A percentile compares a stretch with the other conserved stretches of the same genome.
These are phyloP conservation scores for Biscogniauxia mediterranea DNA, from an alignment of 2,329 filamentous ascomycete genomes.

Conservation along the genomic window DNA sequence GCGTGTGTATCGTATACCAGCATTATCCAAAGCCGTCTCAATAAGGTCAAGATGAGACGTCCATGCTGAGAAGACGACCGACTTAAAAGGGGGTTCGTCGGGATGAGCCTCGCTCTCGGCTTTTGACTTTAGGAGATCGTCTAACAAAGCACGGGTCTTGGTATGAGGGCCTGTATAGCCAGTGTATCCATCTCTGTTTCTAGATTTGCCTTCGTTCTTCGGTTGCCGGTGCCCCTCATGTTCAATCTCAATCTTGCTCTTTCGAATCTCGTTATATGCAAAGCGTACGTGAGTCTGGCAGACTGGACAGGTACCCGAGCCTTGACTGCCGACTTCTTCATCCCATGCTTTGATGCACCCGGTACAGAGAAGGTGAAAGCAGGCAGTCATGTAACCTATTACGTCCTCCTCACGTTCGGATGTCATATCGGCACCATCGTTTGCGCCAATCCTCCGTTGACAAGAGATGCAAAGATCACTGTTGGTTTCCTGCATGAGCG, in stretches of 20 bases:
- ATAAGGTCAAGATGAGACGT: slow-evolving; percentile 93
- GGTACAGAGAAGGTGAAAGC: slow-evolving; percentile 81
- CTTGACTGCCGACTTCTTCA: slow-evolving; percentile 49
- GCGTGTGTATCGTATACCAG: slow-evolving; percentile 69
- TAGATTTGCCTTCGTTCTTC: slow-evolving; percentile 30
- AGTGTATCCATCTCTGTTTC: slow-evolving; percentile 55
- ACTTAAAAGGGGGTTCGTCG: slow-evolving; percentile 76
- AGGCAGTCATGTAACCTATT: slow-evolving; percentile 79
- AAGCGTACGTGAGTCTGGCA: slow-evolving; percentile 65
- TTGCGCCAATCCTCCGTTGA: slow-evolving; percentile 57
- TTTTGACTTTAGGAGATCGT: slow-evolving; percentile 67
- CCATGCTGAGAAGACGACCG: slow-evolving; percentile 95
- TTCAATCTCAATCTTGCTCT: slow-evolving; percentile 55
- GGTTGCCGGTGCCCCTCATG: slow-evolving; percentile 52
- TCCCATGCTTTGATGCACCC: slow-evolving; percentile 65
- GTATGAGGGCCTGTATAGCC: slow-evolving; percentile 85
- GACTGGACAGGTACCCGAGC: slow-evolving; percentile 59
- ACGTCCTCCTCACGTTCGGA: slow-evolving; percentile 61
- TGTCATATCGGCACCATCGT: slow-evolving; percentile 54
- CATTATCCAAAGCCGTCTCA: slow-evolving; percentile 70
- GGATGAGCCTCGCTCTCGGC: slow-evolving; percentile 60
- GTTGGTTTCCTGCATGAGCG: slow-evolving; percentile 79
- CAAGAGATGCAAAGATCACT: slow-evolving; percentile 73
- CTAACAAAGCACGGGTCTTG: slow-evolving; percentile 80
- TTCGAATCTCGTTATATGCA: slow-evolving; percentile 66